Base-by-base conservation (phyloP, 83 land plant genomes). In the Diphasiastrum complanatum region DNA sequence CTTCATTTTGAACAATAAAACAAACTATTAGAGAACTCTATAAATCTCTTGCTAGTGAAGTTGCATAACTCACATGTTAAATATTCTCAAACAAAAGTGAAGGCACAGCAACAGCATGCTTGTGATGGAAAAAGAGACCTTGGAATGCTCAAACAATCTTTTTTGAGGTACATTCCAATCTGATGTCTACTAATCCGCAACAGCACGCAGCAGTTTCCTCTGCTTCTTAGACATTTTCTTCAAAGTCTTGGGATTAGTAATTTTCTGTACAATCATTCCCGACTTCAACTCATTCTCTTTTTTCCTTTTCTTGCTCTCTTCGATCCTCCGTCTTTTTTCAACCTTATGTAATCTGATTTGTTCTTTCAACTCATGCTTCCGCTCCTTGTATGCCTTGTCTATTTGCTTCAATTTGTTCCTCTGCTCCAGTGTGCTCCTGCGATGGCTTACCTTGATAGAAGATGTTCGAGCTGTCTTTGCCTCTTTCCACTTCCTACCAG, bases 401-500 rank as follows among this genome's bases (percentile, higher is more conserved):
- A 92, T 65, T 77, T 79, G 77, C 69, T 78, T 85, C 69, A 68
- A 63, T 78, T 47, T 67, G 45, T 46, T 62, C 66, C 83, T 66
- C 73, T 77, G 70, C 84, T 92, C 88, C 60, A 71, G 65, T 4
- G 79, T 64, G 31, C 68, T 32, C 27, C 67, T 61, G 60, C 77
- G 75, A 34, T 54, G 66, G 51, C 74, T 66, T 51, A 79, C 82
- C 57, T 66, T 64, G 46, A 70, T 14, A 27, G 98, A 78, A 29
- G 98, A 83, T 23, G 98, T 51, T 0, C 91, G 74, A 6, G 71
- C 71, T 45, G 65, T 66, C 72, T 85, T 71, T 46, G 77, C 57
- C 69, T 73, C 65, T 82, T 92, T 92, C 95, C 98, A 92, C 63
- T 79, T 88, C 43, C 91, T 65, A 6, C 98, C 98, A 1, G 98